A percentile compares a stretch with the other conserved stretches of the same genome.
These are phyloP conservation scores for Trichophaea hybrida DNA, from an alignment of 2,329 filamentous ascomycete species.

Conservation along the genomic window DNA sequence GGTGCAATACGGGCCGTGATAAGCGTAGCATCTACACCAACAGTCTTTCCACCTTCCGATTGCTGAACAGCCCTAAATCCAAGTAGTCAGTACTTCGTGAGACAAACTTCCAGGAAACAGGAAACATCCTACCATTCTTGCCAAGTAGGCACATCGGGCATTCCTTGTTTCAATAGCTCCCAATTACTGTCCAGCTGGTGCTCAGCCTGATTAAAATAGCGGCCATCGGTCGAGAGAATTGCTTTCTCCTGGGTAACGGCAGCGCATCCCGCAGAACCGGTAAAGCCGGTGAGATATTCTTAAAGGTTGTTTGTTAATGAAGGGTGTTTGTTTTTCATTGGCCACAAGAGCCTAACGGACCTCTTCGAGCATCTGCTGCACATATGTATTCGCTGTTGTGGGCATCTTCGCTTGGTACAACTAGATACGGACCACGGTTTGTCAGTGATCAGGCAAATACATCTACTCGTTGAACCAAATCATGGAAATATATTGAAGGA, in stretches of 20 bases:
- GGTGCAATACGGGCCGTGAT: conserved; percentile 48
- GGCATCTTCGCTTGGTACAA: conserved; percentile 91
- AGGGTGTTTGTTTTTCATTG: background rate
- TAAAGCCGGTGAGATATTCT: conserved; percentile 86
- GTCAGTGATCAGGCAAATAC: background rate
- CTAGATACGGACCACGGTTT: conserved; percentile 36
- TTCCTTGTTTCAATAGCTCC: conserved; percentile 78
- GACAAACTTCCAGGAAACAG: background rate
- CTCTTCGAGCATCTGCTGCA: conserved; percentile 77
- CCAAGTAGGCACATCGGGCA: conserved; percentile 91
- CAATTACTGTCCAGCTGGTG: conserved; percentile 87
- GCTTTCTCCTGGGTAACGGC: conserved; percentile 77
- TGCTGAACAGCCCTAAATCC: conserved; percentile 53
- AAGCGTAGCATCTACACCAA: conserved; percentile 80
- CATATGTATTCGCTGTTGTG: conserved; percentile 98
- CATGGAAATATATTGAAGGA: background rate
- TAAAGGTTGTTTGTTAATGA: background rate
- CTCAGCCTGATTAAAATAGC: conserved; percentile 93
- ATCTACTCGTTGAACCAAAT: background rate
- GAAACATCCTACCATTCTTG: conserved; percentile 62
- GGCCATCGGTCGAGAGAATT: conserved; percentile 81
- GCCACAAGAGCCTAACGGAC: conserved; percentile 30
- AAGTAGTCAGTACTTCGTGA: background rate
- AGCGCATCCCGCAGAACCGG: conserved; percentile 84
- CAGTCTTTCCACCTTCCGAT: conserved; percentile 69